Evolutionary conservation across 2,329 filamentous ascomycete genomes (phyloP).

Genomic region (Alternaria novae-zelandiae): DNA sequence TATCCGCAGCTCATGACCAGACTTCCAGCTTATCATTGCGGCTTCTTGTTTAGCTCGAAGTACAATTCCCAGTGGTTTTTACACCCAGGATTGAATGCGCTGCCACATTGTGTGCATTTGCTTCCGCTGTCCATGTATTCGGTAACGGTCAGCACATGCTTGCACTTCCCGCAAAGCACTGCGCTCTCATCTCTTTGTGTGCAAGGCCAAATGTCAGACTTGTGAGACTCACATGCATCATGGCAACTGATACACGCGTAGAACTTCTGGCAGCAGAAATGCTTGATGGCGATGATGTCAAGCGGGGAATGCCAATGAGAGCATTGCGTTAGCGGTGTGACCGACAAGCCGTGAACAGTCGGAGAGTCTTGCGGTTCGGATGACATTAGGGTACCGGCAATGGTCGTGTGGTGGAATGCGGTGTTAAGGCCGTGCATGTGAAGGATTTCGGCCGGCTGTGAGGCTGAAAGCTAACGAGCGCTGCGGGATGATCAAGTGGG

Average conservation of each 20-base stretch:
- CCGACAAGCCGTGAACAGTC: conserved; percentile 32
- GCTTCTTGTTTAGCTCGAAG: conserved; percentile 17
- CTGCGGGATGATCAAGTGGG: conserved; percentile 19
- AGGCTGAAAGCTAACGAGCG: conserved; percentile 26
- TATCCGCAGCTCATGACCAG: too few species aligned
- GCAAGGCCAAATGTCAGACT: conserved; percentile 29
- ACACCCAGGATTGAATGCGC: conserved; percentile 45
- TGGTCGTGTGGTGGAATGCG: conserved; percentile 4
- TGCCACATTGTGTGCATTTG: conserved; percentile 32
- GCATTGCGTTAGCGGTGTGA: conserved; percentile 43
- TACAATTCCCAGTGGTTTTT: conserved; percentile 45
- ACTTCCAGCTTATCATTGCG: too few species aligned
- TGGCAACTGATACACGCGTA: conserved; percentile 48
- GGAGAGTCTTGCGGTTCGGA: conserved; percentile 1
- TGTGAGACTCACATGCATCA: conserved; percentile 34
- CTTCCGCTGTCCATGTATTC: conserved; percentile 43
- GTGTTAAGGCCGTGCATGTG: neutral
- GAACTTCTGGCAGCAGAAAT: conserved; percentile 45
- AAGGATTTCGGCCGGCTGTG: conserved; percentile 11
- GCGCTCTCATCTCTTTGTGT: conserved; percentile 25
- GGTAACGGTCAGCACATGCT: conserved; percentile 29
- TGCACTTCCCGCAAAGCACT: conserved; percentile 43
- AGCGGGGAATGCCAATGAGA: conserved; percentile 40
- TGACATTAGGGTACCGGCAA: neutral
- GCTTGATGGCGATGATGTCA: conserved; percentile 48